phyloP scores from a whole-genome alignment of 2,329 filamentous ascomycete genomes.

The Aspergillus quadrilineatus region DNA sequence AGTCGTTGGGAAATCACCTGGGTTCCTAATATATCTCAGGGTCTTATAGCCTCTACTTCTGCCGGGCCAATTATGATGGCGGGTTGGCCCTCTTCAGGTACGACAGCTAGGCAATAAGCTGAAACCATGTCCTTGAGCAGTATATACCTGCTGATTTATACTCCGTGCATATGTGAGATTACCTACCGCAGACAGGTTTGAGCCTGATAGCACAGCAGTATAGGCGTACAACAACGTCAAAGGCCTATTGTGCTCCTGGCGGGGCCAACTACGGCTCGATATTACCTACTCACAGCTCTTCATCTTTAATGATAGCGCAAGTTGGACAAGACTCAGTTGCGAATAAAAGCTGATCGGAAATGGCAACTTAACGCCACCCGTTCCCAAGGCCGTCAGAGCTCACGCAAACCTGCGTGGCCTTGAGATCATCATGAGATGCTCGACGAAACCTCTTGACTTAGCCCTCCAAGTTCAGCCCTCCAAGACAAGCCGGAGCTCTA shows the following conservation, averaged over 20 bases:
- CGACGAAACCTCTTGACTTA: constrained; percentile 4
- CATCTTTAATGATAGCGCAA: not conserved
- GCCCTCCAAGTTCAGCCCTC: not conserved
- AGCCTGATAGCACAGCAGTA: not conserved
- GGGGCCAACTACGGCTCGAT: not conserved
- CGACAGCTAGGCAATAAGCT: no score
- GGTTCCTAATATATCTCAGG: not conserved
- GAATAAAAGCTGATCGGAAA: not conserved
- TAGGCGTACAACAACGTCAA: not conserved
- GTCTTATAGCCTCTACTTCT: not conserved
- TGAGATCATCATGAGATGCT: constrained; percentile 11
- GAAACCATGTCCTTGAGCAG: not conserved
- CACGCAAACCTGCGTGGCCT: constrained; percentile 1
- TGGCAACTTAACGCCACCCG: constrained; percentile 1
- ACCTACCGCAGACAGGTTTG: not conserved
- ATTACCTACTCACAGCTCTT: not conserved
- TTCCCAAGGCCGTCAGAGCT: not conserved
- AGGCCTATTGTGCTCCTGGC: not conserved
- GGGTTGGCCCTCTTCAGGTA: no score
- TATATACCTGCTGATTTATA: not conserved
- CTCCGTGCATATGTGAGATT: not conserved
- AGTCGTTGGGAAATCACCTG: not conserved
- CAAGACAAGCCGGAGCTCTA: not conserved
- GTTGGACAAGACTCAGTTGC: not conserved
- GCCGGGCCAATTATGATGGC: not conserved